Evolutionary conservation across 2,329 filamentous ascomycete species (phyloP).

Genomic region (Xylaria hypoxylon): DNA sequence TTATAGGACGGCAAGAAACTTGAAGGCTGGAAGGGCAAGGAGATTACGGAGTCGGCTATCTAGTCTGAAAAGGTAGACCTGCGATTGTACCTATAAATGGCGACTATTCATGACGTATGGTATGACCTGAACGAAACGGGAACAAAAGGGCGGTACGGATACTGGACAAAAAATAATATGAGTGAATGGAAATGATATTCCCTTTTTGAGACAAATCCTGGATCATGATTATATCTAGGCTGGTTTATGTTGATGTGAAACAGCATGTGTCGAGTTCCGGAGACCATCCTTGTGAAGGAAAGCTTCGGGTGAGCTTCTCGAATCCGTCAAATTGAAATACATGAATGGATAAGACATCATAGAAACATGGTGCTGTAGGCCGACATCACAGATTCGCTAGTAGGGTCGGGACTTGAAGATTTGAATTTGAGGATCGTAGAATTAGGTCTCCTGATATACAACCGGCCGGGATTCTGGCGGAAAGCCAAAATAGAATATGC

Average conservation of each 20-base stretch:
- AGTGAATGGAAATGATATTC: slow-evolving; percentile 21
- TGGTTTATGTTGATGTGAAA: neutral
- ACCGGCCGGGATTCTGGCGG: too few species aligned
- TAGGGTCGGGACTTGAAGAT: too few species aligned
- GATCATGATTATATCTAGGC: neutral
- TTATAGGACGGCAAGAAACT: slow-evolving; percentile 68
- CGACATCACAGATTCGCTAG: too few species aligned
- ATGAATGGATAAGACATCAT: too few species aligned
- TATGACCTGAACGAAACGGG: slow-evolving; percentile 31
- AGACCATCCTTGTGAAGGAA: too few species aligned
- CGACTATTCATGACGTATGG: slow-evolving; percentile 17
- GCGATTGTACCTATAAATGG: slow-evolving; percentile 10
- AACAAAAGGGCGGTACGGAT: slow-evolving; percentile 15
- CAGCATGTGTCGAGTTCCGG: too few species aligned
- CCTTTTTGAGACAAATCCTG: neutral
- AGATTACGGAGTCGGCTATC: slow-evolving; percentile 45
- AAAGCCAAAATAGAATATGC: too few species aligned
- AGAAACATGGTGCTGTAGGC: too few species aligned
- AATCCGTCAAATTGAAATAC: too few species aligned
- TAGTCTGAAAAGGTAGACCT: slow-evolving; percentile 25
- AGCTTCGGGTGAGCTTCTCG: too few species aligned
- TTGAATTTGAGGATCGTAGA: too few species aligned
- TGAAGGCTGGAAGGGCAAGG: slow-evolving; percentile 64
- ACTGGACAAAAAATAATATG: slow-evolving; percentile 22
- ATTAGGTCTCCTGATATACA: too few species aligned